A percentile compares a stretch with the other conserved stretches of the same genome.
Evolutionary conservation across 2,329 filamentous ascomycete genomes (phyloP).

Genomic region (Claviceps sp.): DNA sequence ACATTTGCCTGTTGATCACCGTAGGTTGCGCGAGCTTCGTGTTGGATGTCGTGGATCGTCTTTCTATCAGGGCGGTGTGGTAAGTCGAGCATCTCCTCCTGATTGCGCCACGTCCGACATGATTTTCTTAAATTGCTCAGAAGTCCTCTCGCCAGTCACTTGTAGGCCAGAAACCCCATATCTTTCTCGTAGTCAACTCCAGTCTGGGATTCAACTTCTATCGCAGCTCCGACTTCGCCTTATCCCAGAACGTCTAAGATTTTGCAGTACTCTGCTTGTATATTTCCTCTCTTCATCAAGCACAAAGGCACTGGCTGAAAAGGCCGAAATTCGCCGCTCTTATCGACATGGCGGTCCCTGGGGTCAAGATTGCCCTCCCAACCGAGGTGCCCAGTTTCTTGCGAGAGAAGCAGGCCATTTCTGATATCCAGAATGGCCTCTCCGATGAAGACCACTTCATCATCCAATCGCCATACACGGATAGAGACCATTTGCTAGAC

Average conservation of each 20-base stretch:
- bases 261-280: not conserved
- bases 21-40: not conserved
- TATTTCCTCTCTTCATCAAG: not conserved
- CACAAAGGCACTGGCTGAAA: not conserved
- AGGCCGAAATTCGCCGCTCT: not conserved
- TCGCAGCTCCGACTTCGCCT: not conserved
- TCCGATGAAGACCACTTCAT: conserved; percentile 24
- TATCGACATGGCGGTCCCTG: conserved; percentile 16
- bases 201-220: not conserved
- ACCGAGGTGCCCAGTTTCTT: conserved; percentile 12
- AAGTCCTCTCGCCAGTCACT: not conserved
- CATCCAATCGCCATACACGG: conserved; percentile 64
- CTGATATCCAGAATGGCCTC: conserved; percentile 13
- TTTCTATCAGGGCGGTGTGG: conserved; percentile 3
- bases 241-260: not conserved
- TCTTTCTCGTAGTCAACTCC: not conserved
- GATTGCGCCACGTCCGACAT: not conserved
- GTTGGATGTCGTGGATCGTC: not conserved
- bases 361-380: conserved; percentile 12
- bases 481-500: conserved; percentile 57
- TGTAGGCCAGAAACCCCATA: not conserved
- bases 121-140: not conserved
- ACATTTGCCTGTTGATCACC: not conserved
- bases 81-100: not conserved
- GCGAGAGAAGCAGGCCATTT: conserved; percentile 13